These are phyloP conservation scores for Orbilia quercus DNA, from an alignment of 2,329 filamentous ascomycete species.

Conservation along the genomic window DNA sequence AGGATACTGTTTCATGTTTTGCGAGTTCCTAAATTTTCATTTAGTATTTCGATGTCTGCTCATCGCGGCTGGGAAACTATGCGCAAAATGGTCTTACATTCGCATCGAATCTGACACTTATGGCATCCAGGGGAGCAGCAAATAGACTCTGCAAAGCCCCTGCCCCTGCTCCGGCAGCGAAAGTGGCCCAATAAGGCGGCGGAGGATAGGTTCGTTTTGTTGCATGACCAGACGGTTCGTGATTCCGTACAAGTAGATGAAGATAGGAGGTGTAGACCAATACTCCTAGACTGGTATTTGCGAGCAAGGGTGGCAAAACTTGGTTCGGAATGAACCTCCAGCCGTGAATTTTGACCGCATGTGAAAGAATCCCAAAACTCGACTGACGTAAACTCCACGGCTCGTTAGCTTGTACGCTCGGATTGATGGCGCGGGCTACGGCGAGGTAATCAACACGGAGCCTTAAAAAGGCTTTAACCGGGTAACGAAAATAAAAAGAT, in stretches of 20 bases:
- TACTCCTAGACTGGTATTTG: conserved; percentile 78
- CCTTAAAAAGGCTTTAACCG: conserved; percentile 91
- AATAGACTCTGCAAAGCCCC: conserved; percentile 76
- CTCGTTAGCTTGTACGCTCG: conserved; percentile 65
- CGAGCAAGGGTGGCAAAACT: conserved; percentile 78
- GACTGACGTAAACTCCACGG: conserved; percentile 72
- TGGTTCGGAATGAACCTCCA: conserved; percentile 80
- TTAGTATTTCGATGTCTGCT: conserved; percentile 3
- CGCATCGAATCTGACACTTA: conserved; percentile 77
- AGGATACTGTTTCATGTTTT: conserved; percentile 68
- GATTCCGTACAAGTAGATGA: conserved; percentile 73
- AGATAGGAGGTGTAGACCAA: conserved; percentile 81
- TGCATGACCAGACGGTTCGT: conserved; percentile 72
- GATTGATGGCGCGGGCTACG: conserved; percentile 68
- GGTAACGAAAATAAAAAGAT: conserved; percentile 90
- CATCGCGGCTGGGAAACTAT: not conserved
- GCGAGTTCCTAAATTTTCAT: conserved; percentile 28
- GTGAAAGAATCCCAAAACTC: conserved; percentile 75
- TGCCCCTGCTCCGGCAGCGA: conserved; percentile 76
- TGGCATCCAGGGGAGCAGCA: conserved; percentile 79
- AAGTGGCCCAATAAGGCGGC: conserved; percentile 72
- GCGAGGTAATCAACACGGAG: conserved; percentile 71
- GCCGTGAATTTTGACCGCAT: conserved; percentile 75
- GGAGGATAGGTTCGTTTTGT: conserved; percentile 77
- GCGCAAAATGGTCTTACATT: conserved; percentile 64